Base-by-base conservation (phyloP, 2,329 filamentous ascomycete species). In the Xylariaceae sp. region DNA sequence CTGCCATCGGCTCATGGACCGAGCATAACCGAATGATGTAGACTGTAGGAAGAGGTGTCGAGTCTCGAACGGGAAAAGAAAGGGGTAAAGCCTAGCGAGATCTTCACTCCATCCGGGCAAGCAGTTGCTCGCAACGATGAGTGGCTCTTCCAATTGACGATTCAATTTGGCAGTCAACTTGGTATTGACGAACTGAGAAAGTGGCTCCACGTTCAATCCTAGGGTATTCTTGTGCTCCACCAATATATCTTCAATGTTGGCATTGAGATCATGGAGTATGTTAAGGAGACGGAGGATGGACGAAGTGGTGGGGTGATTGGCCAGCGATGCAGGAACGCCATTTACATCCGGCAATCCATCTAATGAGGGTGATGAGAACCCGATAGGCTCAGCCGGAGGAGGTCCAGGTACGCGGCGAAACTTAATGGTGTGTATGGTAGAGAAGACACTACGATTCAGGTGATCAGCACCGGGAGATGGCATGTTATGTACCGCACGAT, bases 131-230 rank as follows among this genome's bases (percentile, higher is more conserved):
- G 94, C 94, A 49, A 99, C 94, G 61, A 99, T 95, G 60, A 99
- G 75, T 7, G 94, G 94, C 72, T 99, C 95, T 68, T 99, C 94
- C 9, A 99, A 76, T 70, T 99, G 95, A 31, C 94, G 86, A 68
- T 99, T 99, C 54, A 99, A 81, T 74, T 99, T 99, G 1, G 94
- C 95, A 0, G 94, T 99, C 39, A 99, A 81, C 71, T 99, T 99
- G 0, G 94, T 96, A 68, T 99, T 99, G 72, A 99, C 94, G 65
- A 99, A 99, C 63, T 97, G 91, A 2, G 91, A 87, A 46, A 95
- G 72, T 0, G 92, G 89, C 71, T 97, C 92, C 1, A 86, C 80
- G 48, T 88, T 89, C 31, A 95, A 76, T 58, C 83, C 85, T 55
- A 88, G 73, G 2, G 81, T 74, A 50, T 85, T 84, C 65, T 87